Base-by-base conservation (phyloP, 2,329 filamentous ascomycete species). In the Iodosphaeria phyllophila region DNA sequence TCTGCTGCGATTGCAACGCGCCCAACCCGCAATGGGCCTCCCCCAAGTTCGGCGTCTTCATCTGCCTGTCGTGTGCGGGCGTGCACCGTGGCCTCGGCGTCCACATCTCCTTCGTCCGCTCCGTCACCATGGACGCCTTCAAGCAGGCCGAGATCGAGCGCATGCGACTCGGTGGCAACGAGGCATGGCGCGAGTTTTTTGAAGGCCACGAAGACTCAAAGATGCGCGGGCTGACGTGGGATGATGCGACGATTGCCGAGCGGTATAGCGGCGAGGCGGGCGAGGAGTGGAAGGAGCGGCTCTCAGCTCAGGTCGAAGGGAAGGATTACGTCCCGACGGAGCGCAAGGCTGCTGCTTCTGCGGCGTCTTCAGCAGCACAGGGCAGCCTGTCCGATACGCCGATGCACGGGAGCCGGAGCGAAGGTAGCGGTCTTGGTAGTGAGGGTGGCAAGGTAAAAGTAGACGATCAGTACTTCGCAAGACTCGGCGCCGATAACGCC, bases 111-210 rank as follows among this genome's bases (percentile, higher is more conserved):
- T 98, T 98, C 55, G 84, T 98, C 35, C 77, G 89, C 31, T 89
- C 78, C 42, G 89, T 95, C 44, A 92, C 82, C 32, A 98, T 98
- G 89, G 89, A 98, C 56, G 83, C 83, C 29, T 95, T 98, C 61
- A 98, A 98, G 51, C 69, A 72, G 35, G 66, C 67, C 41, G 89
- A 98, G 53, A 86, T 95, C 42, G 74, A 80, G 51, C 76, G 84
- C 37, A 95, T 98, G 89, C 71, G 84, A 30, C 60, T 77, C 13
- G 89, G 86, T 22, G 89, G 89, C 27, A 98, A 98, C 52, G 72
- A 76, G 32, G 65, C 72, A 10, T 95, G 83, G 75, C 74, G 75
- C 38, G 58, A 64, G 13, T 95, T 93, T 54, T 98, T 92, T 50
- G 76, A 92, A 39, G 55, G 59, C 29, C 72, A 78, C 41, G 54